These are phyloP conservation scores for Colletotrichum noveboracense DNA, from an alignment of 2,329 filamentous ascomycete species.

Conservation along the genomic window DNA sequence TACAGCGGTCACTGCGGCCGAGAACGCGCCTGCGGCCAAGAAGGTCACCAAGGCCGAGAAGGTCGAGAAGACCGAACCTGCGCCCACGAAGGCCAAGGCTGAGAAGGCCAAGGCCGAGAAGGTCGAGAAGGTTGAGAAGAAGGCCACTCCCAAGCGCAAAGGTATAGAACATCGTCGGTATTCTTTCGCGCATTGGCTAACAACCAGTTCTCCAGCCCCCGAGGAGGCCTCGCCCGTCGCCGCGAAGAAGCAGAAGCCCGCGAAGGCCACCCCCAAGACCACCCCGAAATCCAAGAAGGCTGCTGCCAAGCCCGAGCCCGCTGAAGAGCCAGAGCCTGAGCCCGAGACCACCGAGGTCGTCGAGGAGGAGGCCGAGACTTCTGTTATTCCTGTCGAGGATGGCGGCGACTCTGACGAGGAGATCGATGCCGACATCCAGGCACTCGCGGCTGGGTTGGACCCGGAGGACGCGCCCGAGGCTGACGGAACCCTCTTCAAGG, in stretches of 20 bases:
- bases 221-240: slow-evolving; percentile 50
- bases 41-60: slow-evolving; percentile 17
- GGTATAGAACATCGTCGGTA: slow-evolving; percentile 27
- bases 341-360: slow-evolving; percentile 23
- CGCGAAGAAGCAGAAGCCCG: slow-evolving; percentile 51
- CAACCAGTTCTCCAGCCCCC: slow-evolving; percentile 33
- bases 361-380: slow-evolving; percentile 25
- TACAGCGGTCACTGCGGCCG: slow-evolving; percentile 33
- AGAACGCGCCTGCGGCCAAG: slow-evolving; percentile 34
- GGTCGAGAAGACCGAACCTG: slow-evolving; percentile 15
- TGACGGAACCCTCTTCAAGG: slow-evolving; percentile 44
- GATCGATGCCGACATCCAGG: slow-evolving; percentile 45
- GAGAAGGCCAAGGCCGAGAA: slow-evolving; percentile 32
- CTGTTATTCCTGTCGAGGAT: slow-evolving; percentile 31
- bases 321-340: slow-evolving; percentile 26
- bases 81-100: slow-evolving; percentile 5
- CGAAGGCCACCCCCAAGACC: slow-evolving; percentile 49
- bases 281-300: slow-evolving; percentile 56
- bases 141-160: slow-evolving; percentile 38
- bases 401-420: slow-evolving; percentile 43
- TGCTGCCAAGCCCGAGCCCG: slow-evolving; percentile 33
- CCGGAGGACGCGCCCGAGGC: slow-evolving; percentile 39
- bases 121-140: slow-evolving; percentile 23
- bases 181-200: slow-evolving; percentile 27
- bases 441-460: slow-evolving; percentile 49